Evolutionary conservation across 768 basidiomycete species (phyloP).

Genomic region (Amanita fuliginea): DNA sequence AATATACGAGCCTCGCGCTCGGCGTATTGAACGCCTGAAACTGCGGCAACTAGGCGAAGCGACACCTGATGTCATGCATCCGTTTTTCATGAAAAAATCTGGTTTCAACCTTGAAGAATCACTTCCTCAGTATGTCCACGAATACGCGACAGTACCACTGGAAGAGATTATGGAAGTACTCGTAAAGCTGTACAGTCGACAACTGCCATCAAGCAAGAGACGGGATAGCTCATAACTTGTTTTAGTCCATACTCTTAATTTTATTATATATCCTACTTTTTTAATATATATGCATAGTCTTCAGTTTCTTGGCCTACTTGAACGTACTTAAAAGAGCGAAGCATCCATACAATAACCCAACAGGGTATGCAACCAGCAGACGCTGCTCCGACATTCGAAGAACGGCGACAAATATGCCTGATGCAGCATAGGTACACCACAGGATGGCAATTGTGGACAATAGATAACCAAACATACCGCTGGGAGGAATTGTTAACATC

Average conservation of each 20-base stretch:
- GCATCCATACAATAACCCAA: constrained; percentile 88
- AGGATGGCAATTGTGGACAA: constrained; percentile 73
- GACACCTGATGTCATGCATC: constrained; percentile 83
- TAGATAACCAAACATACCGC: constrained; percentile 78
- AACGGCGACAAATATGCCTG: constrained; percentile 91
- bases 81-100: constrained; percentile 77
- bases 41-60: constrained; percentile 83
- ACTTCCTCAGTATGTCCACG: constrained; percentile 78
- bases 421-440: constrained; percentile 97
- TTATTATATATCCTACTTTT: constrained; percentile 7
- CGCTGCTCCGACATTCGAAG: constrained; percentile 94
- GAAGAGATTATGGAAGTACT: constrained; percentile 80
- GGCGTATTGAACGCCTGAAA: constrained; percentile 69
- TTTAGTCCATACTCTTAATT: neutral
- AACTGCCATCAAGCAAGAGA: constrained; percentile 29
- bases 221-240: neutral
- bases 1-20: constrained; percentile 42
- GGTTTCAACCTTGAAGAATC: constrained; percentile 79
- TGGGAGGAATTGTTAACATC: constrained; percentile 18
- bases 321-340: constrained; percentile 92
- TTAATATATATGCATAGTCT: constrained; percentile 3
- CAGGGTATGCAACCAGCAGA: constrained; percentile 91
- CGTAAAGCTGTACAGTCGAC: constrained; percentile 66
- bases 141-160: constrained; percentile 74
- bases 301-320: constrained; percentile 24